Evolutionary conservation across 1,284 basidiomycete species (phyloP).

Genomic region (Rhodotorula glutinis): DNA sequence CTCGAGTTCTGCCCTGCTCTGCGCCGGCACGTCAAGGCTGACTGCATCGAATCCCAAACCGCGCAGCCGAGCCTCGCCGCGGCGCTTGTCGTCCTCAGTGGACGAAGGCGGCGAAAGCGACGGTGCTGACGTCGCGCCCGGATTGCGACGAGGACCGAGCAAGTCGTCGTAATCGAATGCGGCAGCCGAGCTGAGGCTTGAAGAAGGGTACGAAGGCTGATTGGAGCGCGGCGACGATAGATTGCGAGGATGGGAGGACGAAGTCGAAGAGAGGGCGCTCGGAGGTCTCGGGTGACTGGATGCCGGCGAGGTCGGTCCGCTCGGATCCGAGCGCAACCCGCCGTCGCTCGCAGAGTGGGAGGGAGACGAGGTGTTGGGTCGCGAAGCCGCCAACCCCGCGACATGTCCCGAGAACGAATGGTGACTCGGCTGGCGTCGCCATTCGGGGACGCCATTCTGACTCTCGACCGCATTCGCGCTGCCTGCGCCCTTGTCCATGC

Average conservation of each 20-base stretch:
- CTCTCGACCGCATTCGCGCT: too few relatives aligned
- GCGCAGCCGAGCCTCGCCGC: not conserved
- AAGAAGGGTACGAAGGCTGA: not conserved
- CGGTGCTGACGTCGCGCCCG: not conserved
- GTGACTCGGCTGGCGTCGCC: not conserved
- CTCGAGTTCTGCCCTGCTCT: not conserved
- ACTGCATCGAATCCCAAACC: slow-evolving; percentile 1
- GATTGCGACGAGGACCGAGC: slow-evolving; percentile 16
- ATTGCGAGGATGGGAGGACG: not conserved
- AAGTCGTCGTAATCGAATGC: slow-evolving; percentile 28
- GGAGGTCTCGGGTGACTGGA: slow-evolving; percentile 10
- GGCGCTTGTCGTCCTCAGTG: slow-evolving; percentile 14
- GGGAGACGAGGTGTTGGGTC: not conserved
- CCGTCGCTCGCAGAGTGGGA: not conserved
- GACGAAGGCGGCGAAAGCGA: slow-evolving; percentile 8
- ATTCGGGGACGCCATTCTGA: not conserved
- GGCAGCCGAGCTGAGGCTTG: slow-evolving; percentile 3
- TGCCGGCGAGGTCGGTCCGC: not conserved
- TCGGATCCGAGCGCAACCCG: not conserved
- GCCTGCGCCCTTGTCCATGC: not conserved
- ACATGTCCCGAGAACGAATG: too few relatives aligned
- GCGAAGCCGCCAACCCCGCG: not conserved
- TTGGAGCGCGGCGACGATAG: slow-evolving; percentile 3
- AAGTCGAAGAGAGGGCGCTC: slow-evolving; percentile 11
- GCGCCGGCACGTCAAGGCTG: too few relatives aligned